A percentile compares a stretch with the other conserved stretches of the same genome.
Evolutionary conservation across 768 basidiomycete genomes (phyloP).

Genomic region (Fomitopsis pulvina): DNA sequence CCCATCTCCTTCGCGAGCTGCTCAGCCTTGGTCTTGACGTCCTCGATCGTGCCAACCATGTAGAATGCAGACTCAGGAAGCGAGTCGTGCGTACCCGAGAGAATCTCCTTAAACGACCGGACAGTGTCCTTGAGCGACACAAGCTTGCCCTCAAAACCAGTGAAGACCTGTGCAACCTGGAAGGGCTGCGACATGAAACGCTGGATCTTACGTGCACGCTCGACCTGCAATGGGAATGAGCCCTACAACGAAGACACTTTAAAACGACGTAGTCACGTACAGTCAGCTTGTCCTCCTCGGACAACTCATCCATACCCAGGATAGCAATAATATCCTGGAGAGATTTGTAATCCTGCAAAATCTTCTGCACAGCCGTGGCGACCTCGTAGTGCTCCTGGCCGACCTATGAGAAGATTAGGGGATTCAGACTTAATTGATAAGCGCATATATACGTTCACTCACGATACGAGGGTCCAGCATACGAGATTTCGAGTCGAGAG

Average conservation of each 20-base stretch:
- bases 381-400: constrained; percentile 93
- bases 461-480: constrained; percentile 99
- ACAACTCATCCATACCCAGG: constrained; percentile 99
- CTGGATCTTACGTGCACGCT: constrained; percentile 97
- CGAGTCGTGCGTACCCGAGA: constrained; percentile 79
- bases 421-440: not conserved
- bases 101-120: constrained; percentile 97
- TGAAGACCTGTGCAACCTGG: constrained; percentile 99
- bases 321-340: constrained; percentile 99
- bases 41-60: constrained; percentile 97
- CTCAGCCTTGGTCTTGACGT: constrained; percentile 96
- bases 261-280: constrained; percentile 55
- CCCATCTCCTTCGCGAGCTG: constrained; percentile 93
- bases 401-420: constrained; percentile 36
- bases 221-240: constrained; percentile 49
- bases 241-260: not conserved
- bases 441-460: constrained; percentile 23
- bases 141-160: constrained; percentile 97
- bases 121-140: constrained; percentile 94
- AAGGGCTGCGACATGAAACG: constrained; percentile 99
- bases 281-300: constrained; percentile 98
- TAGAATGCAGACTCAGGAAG: constrained; percentile 98
- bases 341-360: constrained; percentile 94
- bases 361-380: constrained; percentile 96
- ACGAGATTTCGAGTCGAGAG: constrained; percentile 98